phyloP scores from a whole-genome alignment of 352 stramenopile species.

The Phytopythium oedochilum region DNA sequence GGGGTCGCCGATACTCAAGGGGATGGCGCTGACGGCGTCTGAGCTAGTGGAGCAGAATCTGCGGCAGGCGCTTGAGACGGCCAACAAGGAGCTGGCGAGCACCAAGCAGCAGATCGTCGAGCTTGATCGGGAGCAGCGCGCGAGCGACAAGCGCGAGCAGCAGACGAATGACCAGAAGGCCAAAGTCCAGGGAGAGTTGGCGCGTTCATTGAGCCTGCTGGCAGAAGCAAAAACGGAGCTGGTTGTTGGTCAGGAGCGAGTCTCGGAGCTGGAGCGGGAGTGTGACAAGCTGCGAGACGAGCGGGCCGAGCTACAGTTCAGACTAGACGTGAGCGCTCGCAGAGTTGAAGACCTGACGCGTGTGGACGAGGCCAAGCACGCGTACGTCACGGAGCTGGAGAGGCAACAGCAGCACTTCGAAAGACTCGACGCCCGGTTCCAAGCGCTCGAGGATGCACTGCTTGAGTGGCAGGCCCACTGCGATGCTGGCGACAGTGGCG shows the following conservation, averaged over 20 bases:
- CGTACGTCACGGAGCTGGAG: slow-evolving; percentile 20
- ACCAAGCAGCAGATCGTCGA: slow-evolving; percentile 41
- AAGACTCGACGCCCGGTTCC: slow-evolving; percentile 4
- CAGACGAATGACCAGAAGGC: slow-evolving; percentile 22
- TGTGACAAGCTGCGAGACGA: slow-evolving; percentile 30
- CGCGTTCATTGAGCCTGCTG: slow-evolving; percentile 38
- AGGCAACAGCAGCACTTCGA: slow-evolving; percentile 11
- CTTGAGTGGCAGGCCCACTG: slow-evolving; percentile 8
- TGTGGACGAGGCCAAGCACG: slow-evolving; percentile 20
- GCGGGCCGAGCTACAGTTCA: slow-evolving; percentile 36
- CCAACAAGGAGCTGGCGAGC: slow-evolving; percentile 26
- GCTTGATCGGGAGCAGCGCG: slow-evolving; percentile 18
- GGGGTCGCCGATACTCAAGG: neutral
- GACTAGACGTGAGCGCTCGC: slow-evolving; percentile 21
- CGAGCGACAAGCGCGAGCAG: slow-evolving; percentile 19
- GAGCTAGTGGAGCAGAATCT: slow-evolving; percentile 32
- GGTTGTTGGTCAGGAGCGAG: slow-evolving; percentile 26
- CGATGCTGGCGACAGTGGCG: neutral
- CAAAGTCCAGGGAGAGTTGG: slow-evolving; percentile 34
- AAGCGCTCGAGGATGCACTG: slow-evolving; percentile 15
- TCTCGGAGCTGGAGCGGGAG: slow-evolving; percentile 26
- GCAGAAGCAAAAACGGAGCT: slow-evolving; percentile 38
- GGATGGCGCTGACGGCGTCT: neutral
- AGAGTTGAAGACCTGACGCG: slow-evolving; percentile 29
- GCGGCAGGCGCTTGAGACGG: slow-evolving; percentile 34